Evolutionary conservation across 2,329 filamentous ascomycete species (phyloP).

Genomic region (Pseudocercospora fijiensis): DNA sequence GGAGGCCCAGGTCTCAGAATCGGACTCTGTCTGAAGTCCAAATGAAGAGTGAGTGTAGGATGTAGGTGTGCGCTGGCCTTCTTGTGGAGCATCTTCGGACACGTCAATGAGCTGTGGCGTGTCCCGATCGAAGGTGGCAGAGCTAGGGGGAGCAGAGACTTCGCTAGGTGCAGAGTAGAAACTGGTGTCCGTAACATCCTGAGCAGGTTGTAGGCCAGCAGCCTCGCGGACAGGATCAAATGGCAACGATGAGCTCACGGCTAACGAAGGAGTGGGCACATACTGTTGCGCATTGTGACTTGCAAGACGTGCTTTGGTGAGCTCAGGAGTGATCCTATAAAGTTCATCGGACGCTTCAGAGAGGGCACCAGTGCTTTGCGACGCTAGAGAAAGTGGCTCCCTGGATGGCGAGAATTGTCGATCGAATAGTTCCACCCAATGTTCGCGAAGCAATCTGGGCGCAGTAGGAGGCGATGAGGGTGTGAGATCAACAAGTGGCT

Average conservation of each 20-base stretch:
- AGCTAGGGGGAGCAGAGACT: slow-evolving; percentile 23
- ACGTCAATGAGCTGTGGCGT: slow-evolving; percentile 27
- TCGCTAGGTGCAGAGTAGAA: slow-evolving; percentile 36
- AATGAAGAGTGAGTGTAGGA: slow-evolving; percentile 28
- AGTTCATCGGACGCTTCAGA: slow-evolving; percentile 33
- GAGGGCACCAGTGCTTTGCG: slow-evolving; percentile 11
- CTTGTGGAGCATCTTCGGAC: slow-evolving; percentile 19
- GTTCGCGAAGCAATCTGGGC: slow-evolving; percentile 12
- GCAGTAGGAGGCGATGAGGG: slow-evolving; percentile 26
- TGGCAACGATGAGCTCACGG: slow-evolving; percentile 14
- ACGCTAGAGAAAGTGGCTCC: slow-evolving; percentile 14
- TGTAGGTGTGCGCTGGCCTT: slow-evolving; percentile 28
- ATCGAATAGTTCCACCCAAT: slow-evolving; percentile 29
- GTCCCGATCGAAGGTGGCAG: slow-evolving; percentile 17
- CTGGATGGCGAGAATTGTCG: slow-evolving; percentile 16
- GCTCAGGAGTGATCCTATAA: slow-evolving; percentile 37
- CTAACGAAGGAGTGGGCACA: not conserved
- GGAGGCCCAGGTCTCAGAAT: slow-evolving; percentile 33
- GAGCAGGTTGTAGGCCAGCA: slow-evolving; percentile 21
- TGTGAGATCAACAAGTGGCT: slow-evolving; percentile 33
- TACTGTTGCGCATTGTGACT: slow-evolving; percentile 25
- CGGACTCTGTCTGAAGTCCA: slow-evolving; percentile 32
- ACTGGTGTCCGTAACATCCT: slow-evolving; percentile 28
- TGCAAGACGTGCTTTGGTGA: slow-evolving; percentile 36
- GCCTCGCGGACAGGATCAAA: slow-evolving; percentile 39